phyloP scores from a whole-genome alignment of 2,329 filamentous ascomycete genomes.

The Penicillium sp. region DNA sequence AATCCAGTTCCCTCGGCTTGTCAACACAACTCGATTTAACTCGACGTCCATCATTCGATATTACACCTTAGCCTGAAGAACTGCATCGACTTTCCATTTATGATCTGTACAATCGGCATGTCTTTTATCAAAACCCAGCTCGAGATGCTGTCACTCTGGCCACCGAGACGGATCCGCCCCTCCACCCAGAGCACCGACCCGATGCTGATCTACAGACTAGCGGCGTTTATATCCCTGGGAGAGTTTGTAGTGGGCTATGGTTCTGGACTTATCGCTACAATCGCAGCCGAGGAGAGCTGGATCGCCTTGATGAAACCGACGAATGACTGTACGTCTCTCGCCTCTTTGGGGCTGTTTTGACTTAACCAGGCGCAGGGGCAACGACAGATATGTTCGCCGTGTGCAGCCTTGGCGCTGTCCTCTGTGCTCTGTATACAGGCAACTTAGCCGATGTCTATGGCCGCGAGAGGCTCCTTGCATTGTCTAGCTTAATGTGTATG shows the following conservation, averaged over 20 bases:
- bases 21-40: no score
- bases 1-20: no score
- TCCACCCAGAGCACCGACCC: no score
- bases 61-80: no score
- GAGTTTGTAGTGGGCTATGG: constrained; percentile 28
- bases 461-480: constrained; percentile 25
- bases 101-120: no score
- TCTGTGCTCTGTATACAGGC: constrained; percentile 27
- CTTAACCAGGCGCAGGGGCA: no score
- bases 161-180: no score
- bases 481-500: constrained; percentile 26
- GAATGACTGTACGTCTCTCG: constrained; percentile 23
- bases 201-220: constrained; percentile 6
- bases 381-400: no score
- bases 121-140: no score
- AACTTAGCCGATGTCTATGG: constrained; percentile 27
- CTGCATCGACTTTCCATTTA: no score
- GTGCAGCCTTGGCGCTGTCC: constrained; percentile 27
- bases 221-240: constrained; percentile 26
- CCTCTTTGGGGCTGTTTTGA: background rate
- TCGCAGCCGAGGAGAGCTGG: constrained; percentile 27
- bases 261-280: constrained; percentile 27
- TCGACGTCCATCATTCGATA: no score
- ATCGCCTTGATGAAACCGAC: constrained; percentile 26
- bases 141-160: background rate